Conservation (phyloP, 1,284 basidiomycete species). For the Lentinus polychrous region DNA sequence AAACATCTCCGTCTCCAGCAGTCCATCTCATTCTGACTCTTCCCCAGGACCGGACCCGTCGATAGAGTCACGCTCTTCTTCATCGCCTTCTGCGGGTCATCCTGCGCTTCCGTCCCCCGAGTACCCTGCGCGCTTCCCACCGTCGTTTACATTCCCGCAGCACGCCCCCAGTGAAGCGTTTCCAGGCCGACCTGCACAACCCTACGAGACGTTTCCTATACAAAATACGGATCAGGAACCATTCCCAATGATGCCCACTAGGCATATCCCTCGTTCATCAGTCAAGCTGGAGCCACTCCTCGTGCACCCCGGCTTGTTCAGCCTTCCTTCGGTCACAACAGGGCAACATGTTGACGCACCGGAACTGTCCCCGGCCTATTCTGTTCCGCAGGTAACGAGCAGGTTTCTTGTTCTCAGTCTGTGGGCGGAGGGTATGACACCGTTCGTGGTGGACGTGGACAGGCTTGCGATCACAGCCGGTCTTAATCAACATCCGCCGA, state of each 20-base stretch:
- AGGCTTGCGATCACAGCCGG: constrained; percentile 28
- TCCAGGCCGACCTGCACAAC: background rate
- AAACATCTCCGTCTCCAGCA: constrained; percentile 12
- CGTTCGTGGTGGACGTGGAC: constrained; percentile 49
- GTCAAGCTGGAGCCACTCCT: constrained; percentile 26
- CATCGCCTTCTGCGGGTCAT: constrained; percentile 9
- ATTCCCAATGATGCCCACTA: constrained; percentile 13
- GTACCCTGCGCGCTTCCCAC: background rate
- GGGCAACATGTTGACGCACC: constrained; percentile 8
- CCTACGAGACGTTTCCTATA: background rate
- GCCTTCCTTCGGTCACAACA: constrained; percentile 16
- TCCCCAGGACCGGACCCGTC: constrained; percentile 12
- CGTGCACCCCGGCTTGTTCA: constrained; percentile 23
- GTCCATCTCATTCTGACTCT: constrained; percentile 7
- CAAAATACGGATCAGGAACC: background rate
- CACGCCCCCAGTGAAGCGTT: background rate
- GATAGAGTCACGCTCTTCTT: constrained; percentile 16
- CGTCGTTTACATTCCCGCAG: background rate
- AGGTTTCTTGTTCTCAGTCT: constrained; percentile 27
- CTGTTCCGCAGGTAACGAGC: constrained; percentile 13
- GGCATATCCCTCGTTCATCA: constrained; percentile 10
- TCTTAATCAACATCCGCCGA: constrained; percentile 17
- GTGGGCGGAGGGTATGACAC: constrained; percentile 63
- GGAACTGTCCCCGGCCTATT: constrained; percentile 4
- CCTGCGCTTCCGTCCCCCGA: background rate